Conservation (phyloP, 1,284 basidiomycete species). For the Leccinum huronense region DNA sequence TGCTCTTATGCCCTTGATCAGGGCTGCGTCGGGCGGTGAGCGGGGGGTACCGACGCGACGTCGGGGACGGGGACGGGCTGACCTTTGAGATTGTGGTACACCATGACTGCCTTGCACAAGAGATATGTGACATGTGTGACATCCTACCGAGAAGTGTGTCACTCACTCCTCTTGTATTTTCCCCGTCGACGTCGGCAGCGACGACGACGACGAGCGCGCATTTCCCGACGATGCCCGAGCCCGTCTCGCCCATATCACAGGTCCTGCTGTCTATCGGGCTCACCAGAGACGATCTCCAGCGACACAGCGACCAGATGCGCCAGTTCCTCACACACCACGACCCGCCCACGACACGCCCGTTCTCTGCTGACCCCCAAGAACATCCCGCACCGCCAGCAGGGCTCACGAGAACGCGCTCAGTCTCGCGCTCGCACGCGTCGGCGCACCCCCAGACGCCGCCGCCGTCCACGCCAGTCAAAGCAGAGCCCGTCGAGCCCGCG, state of each 20-base stretch:
- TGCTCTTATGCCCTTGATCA: slow-evolving; percentile 92
- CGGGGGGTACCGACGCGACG: slow-evolving; percentile 13
- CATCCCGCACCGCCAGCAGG: slow-evolving; percentile 38
- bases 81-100: slow-evolving; percentile 93
- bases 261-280: slow-evolving; percentile 65
- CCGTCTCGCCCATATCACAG: slow-evolving; percentile 57
- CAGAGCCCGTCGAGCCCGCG: slow-evolving; percentile 50
- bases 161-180: slow-evolving; percentile 13
- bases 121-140: slow-evolving; percentile 28
- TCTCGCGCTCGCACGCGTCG: slow-evolving; percentile 49
- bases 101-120: slow-evolving; percentile 46
- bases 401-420: slow-evolving; percentile 48
- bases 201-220: slow-evolving; percentile 17
- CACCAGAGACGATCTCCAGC: slow-evolving; percentile 65
- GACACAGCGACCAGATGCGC: slow-evolving; percentile 70
- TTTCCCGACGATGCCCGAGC: slow-evolving; percentile 24
- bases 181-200: slow-evolving; percentile 20
- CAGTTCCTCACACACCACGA: slow-evolving; percentile 62
- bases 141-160: not conserved
- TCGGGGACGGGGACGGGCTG: slow-evolving; percentile 21
- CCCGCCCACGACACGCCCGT: slow-evolving; percentile 43
- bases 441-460: slow-evolving; percentile 35
- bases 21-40: slow-evolving; percentile 51
- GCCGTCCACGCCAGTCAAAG: slow-evolving; percentile 58
- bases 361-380: slow-evolving; percentile 39